These are phyloP conservation scores for Cercophora scortea DNA, from an alignment of 495 filamentous ascomycete species.

Conservation along the genomic window DNA sequence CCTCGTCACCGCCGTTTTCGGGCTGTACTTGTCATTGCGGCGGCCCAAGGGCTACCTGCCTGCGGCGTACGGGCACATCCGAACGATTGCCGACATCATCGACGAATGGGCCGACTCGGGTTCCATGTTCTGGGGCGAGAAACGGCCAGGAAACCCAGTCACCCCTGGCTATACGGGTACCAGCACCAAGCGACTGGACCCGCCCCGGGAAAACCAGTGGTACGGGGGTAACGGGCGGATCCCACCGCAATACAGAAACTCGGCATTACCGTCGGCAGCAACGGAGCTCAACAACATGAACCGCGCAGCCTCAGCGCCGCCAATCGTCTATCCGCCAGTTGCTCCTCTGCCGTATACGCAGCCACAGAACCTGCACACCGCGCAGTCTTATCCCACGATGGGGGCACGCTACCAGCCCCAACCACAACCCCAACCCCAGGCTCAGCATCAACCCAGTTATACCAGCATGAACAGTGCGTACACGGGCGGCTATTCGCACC, in stretches of 20 bases:
- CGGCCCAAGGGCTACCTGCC: conserved; percentile 33
- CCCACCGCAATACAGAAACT: not conserved
- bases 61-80: conserved; percentile 35
- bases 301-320: too few species aligned
- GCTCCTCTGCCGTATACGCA: too few species aligned
- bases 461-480: too few species aligned
- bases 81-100: conserved; percentile 36
- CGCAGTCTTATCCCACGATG: too few species aligned
- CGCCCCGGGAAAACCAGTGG: conserved; percentile 14
- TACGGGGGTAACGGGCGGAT: conserved; percentile 6
- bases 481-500: not conserved
- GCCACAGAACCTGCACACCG: too few species aligned
- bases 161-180: conserved; percentile 12
- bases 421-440: too few species aligned
- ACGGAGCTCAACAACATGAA: too few species aligned
- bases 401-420: too few species aligned
- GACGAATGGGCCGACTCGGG: conserved; percentile 34
- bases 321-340: too few species aligned
- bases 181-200: conserved; percentile 8
- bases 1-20: conserved; percentile 27
- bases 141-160: conserved; percentile 10
- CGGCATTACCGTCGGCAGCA: not conserved
- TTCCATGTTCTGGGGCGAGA: conserved; percentile 39
- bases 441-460: too few species aligned
- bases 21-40: conserved; percentile 25